These are phyloP conservation scores for Umbelopsis vinacea DNA, from an alignment of 192 early-diverging fungal genomes.

Conservation along the genomic window DNA sequence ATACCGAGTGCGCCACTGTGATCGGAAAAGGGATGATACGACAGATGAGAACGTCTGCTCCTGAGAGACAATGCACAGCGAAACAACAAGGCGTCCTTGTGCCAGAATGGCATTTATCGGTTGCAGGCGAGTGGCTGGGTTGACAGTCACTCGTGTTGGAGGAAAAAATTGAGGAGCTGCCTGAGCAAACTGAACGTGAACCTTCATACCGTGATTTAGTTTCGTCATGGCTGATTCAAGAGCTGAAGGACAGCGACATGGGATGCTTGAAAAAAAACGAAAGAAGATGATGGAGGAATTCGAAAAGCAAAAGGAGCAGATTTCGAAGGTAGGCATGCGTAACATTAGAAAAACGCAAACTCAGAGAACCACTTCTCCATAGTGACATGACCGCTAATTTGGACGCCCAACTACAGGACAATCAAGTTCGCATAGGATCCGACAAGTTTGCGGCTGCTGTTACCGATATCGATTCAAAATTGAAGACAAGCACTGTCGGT, in stretches of 20 bases:
- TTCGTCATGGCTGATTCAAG: slow-evolving; percentile 29
- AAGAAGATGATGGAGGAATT: slow-evolving; percentile 71
- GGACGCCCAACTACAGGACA: slow-evolving; percentile 46
- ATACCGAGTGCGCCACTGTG: background rate
- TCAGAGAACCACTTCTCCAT: too few relatives aligned
- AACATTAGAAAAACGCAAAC: background rate
- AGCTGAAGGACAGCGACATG: slow-evolving; percentile 61
- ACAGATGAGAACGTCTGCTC: slow-evolving; percentile 22
- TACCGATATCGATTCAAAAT: slow-evolving; percentile 77
- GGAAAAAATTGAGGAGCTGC: background rate
- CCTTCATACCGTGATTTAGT: too few relatives aligned
- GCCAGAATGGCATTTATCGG: background rate
- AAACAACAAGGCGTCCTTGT: background rate
- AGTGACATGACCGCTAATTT: too few relatives aligned
- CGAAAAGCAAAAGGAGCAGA: slow-evolving; percentile 73
- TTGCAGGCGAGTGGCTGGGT: slow-evolving; percentile 16
- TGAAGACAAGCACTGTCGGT: slow-evolving; percentile 90
- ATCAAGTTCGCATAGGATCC: slow-evolving; percentile 66
- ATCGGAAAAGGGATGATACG: background rate
- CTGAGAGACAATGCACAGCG: slow-evolving; percentile 13
- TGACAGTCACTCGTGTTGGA: background rate
- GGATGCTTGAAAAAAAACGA: slow-evolving; percentile 72
- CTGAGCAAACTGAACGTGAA: background rate
- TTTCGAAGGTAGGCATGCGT: slow-evolving; percentile 53
- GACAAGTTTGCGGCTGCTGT: slow-evolving; percentile 83